Base-by-base conservation (phyloP, 1,284 basidiomycete genomes). In the Puccinia triticina region DNA sequence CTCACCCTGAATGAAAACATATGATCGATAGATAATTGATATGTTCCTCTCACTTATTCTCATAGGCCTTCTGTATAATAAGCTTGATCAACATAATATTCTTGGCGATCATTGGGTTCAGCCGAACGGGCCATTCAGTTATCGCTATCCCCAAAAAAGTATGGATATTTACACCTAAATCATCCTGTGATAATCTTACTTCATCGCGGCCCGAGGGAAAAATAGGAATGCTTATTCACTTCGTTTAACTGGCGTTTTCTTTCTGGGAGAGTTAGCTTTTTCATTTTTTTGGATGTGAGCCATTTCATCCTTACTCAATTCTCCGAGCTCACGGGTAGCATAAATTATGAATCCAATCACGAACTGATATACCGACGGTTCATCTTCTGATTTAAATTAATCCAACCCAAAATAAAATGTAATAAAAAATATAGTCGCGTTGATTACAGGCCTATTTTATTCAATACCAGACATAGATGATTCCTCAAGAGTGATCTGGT, bases 251-350 rank as follows among this genome's bases (percentile, higher is more conserved):
- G 23, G 57, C 37, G 40, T 66, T 64, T 37, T 69, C 26, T 71
- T 73, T 5, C 18, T 73, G 32, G 71, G 71, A 55, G 53, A 73
- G 40, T 21, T 82, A 81, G 78, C 69, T 82, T 57, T 75, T 82
- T 61, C 80, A 82, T 46, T 82, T 82, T 53, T 67, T 82, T 43
- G 72, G 57, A 50, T 82, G 71, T 82, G 46, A 75, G 71, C 66
- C 1, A 32, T 72, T 72, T 32, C 34, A 7, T 43, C 55, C 34
- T 50, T 59, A n/a, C 48, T 74, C 37, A 11, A 46, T 37, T 75
- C 53, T 66, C 23, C 32, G 5, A 34, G 26, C n/a, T 32, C 53
- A 11, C 57, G 55, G 34, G 43, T 40, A 37, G 10, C 72, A 50
- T 1, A 34, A 50, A 1, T 50, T 26, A 29, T n/a, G 5, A 46